Base-by-base conservation (phyloP, 768 basidiomycete genomes). In the Hirschioporus abietinus region DNA sequence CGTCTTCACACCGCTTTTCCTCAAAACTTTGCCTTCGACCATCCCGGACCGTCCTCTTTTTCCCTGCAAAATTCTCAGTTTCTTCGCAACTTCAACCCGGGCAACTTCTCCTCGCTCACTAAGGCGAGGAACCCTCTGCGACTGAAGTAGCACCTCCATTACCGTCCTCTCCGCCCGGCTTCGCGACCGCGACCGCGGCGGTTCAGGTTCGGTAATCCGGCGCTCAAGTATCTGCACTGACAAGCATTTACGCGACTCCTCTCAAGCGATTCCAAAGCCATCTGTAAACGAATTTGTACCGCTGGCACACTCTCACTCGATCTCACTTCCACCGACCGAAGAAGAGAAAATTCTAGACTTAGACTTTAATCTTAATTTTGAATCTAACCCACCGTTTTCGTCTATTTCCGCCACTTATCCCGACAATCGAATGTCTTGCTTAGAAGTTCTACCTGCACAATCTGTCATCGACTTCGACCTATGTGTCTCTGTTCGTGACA, bases 171-270 rank as follows among this genome's bases (percentile, higher is more conserved):
- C 84, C 82, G 80, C 82, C 83, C 84, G 84, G 86, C 83, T 79
- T 61, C 60, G 25, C 83, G 84, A 78, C 80, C 76, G 70, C 78
- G 80, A 85, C 88, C 88, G 87, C 82, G 88, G 90, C 88, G 90
- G 90, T 83, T 80, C 79, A 83, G 86, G 86, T 78, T 86, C 85
- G 86, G 87, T 88, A 87, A 84, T 80, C 77, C 78, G 76, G 82
- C 60, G 60, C 24, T 25, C 60, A 23, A 25, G 30, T 23, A 61
- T 34, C 15, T 61, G 30, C 60, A 61, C 42, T 52, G 42, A 52
- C 42, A 52, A 52, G 42, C 42, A 79, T 79, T 79, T 77, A 72
- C 66, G 74, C 67, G 65, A 68, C 69, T 76, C 70, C 71, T 70
- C 60, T 74, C 66, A 71, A 69, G 71, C 68, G 71, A 70, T 72